These are phyloP conservation scores for Metarhizium sp. DNA, from an alignment of 2,329 filamentous ascomycete genomes.

Conservation along the genomic window DNA sequence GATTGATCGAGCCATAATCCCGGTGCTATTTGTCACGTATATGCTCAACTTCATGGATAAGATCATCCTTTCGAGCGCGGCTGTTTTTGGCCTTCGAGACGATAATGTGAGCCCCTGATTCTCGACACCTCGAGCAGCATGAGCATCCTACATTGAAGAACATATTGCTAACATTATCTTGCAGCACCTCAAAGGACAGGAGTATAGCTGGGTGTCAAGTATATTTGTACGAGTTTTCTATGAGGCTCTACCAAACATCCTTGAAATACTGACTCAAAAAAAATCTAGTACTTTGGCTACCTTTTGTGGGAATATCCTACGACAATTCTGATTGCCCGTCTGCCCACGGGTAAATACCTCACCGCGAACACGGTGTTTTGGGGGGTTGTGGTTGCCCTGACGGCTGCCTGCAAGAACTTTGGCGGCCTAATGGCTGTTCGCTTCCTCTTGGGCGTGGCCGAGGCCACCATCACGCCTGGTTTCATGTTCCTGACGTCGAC, in stretches of 20 bases:
- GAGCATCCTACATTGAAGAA: no score
- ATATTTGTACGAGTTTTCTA: constrained; percentile 12
- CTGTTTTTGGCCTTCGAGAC: constrained; percentile 43
- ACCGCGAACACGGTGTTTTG: constrained; percentile 36
- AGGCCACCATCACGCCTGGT: constrained; percentile 43
- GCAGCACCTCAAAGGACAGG: constrained; percentile 8
- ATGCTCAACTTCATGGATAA: constrained; percentile 54
- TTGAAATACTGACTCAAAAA: neutral
- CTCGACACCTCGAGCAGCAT: neutral
- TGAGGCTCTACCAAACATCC: no score
- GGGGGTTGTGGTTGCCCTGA: constrained; percentile 34
- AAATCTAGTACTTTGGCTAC: constrained; percentile 29
- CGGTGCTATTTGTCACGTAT: constrained; percentile 47
- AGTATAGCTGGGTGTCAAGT: constrained; percentile 9
- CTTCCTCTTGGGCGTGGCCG: constrained; percentile 43
- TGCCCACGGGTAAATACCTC: constrained; percentile 37
- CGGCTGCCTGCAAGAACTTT: constrained; percentile 34
- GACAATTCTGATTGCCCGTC: constrained; percentile 34
- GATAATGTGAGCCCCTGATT: constrained; percentile 25
- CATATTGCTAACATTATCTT: constrained; percentile 7
- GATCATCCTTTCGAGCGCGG: constrained; percentile 42
- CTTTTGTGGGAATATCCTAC: constrained; percentile 40
- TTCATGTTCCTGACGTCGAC: constrained; percentile 44
- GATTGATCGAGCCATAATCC: constrained; percentile 45
- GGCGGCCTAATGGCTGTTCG: constrained; percentile 29